Percentiles rank a stretch among this genome's conserved stretches.
Evolutionary conservation across 768 basidiomycete genomes (phyloP).

Genomic region (Lactarius pseudohatsudake): DNA sequence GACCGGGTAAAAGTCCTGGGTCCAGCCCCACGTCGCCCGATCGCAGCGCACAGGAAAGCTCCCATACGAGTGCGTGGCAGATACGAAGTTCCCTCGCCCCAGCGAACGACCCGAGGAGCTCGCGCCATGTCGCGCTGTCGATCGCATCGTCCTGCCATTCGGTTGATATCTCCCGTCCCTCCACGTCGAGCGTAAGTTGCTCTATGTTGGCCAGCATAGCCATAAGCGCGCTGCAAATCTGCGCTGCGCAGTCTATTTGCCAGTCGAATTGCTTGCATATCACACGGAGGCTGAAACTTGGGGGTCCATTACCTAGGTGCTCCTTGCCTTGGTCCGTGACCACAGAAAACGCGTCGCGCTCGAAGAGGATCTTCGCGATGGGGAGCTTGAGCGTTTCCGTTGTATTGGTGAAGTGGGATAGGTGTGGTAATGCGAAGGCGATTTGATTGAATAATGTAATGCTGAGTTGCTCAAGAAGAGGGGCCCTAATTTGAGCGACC

Average conservation of each 20-base stretch:
- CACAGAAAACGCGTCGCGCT: neutral
- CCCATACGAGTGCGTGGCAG: neutral
- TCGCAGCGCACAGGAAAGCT: neutral
- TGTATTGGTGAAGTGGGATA: neutral
- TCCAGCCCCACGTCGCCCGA: neutral
- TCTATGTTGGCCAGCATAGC: neutral
- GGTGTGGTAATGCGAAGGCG: neutral
- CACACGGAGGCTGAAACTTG: neutral
- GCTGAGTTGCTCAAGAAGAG: neutral
- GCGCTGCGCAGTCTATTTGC: neutral
- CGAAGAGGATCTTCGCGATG: neutral
- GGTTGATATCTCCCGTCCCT: neutral
- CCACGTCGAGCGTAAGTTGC: neutral
- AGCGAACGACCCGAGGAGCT: neutral
- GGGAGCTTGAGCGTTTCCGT: neutral
- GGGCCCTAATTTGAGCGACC: neutral
- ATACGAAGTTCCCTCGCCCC: neutral
- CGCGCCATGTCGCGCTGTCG: neutral
- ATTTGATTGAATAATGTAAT: conserved; percentile 6
- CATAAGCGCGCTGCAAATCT: neutral
- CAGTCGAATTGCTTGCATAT: conserved; percentile 11
- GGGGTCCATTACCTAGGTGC: neutral
- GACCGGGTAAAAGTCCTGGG: neutral
- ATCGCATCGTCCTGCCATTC: neutral
- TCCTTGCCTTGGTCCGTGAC: no score